Conservation (phyloP, 495 filamentous ascomycete genomes). For the Alectoria sarmentosa region DNA sequence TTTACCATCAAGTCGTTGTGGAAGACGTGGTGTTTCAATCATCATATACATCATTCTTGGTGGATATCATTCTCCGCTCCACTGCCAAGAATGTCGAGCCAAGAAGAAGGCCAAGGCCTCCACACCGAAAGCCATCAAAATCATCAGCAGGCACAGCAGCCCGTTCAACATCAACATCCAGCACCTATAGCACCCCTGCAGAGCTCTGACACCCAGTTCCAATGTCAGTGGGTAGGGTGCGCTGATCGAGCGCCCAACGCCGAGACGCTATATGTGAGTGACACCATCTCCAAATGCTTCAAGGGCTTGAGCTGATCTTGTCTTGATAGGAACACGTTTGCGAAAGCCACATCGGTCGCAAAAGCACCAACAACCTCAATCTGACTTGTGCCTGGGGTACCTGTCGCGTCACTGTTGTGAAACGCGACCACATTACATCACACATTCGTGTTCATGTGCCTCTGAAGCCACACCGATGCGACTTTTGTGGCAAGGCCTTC, state of each 20-base stretch:
- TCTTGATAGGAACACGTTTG: constrained; percentile 84
- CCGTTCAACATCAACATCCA: constrained; percentile 32
- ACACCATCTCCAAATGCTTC: constrained; percentile 17
- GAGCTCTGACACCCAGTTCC: constrained; percentile 33
- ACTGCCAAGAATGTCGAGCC: constrained; percentile 9
- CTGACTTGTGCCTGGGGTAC: constrained; percentile 95
- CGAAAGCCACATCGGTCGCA: constrained; percentile 96
- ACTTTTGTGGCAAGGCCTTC: constrained; percentile 97
- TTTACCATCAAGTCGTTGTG: background rate
- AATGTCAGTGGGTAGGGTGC: constrained; percentile 84
- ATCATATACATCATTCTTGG: background rate
- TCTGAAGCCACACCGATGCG: constrained; percentile 96
- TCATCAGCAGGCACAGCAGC: constrained; percentile 24
- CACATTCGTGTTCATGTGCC: constrained; percentile 98
- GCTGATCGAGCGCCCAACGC: constrained; percentile 71
- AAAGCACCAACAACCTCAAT: constrained; percentile 98
- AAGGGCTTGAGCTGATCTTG: constrained; percentile 12
- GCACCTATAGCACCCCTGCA: constrained; percentile 19
- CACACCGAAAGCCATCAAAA: constrained; percentile 9
- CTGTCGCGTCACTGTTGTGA: constrained; percentile 94
- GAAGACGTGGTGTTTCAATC: background rate
- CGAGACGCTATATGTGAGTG: constrained; percentile 84
- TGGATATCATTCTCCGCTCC: background rate
- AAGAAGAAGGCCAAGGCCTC: constrained; percentile 16
- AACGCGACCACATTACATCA: constrained; percentile 98